A percentile compares a stretch with the other conserved stretches of the same genome.
phyloP scores from a whole-genome alignment of 306 rosid genomes.

The Abrus pulchellus region DNA sequence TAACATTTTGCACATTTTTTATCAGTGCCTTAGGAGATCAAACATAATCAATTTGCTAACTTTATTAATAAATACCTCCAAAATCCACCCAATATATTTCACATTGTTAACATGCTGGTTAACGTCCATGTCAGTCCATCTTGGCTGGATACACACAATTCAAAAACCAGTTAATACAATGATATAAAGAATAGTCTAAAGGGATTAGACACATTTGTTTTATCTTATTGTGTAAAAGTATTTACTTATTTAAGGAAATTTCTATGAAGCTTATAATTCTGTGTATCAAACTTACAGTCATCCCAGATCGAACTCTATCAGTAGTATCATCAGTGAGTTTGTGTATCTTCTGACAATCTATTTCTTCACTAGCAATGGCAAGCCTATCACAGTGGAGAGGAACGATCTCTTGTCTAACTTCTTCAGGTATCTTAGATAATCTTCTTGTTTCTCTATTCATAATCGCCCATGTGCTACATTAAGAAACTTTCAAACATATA shows the following conservation, averaged over 20 bases:
- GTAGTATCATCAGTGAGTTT: slow-evolving; percentile 79
- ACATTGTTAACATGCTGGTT: slow-evolving; percentile 87
- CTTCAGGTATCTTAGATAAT: slow-evolving; percentile 78
- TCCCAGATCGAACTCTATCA: slow-evolving; percentile 73
- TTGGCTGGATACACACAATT: slow-evolving; percentile 57
- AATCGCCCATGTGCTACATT: slow-evolving; percentile 89
- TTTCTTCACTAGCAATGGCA: slow-evolving; percentile 62
- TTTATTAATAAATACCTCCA: slow-evolving; percentile 55
- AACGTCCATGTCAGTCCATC: slow-evolving; percentile 86
- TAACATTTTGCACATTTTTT: not conserved
- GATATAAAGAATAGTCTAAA: not conserved
- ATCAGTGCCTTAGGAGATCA: not conserved
- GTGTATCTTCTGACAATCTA: slow-evolving; percentile 71
- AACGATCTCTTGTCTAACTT: slow-evolving; percentile 73
- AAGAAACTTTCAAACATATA: not conserved
- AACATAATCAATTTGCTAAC: not conserved
- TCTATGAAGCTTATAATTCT: no score
- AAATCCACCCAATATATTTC: slow-evolving; percentile 80
- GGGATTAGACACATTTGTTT: no score
- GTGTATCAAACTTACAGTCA: slow-evolving; percentile 68
- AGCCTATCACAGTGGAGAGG: slow-evolving; percentile 78
- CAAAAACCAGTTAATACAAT: not conserved
- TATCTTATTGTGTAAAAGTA: no score
- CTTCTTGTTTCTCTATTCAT: slow-evolving; percentile 96
- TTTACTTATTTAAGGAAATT: no score